phyloP scores from a whole-genome alignment of 306 rosid species.

The Vachellia pachyceras region DNA sequence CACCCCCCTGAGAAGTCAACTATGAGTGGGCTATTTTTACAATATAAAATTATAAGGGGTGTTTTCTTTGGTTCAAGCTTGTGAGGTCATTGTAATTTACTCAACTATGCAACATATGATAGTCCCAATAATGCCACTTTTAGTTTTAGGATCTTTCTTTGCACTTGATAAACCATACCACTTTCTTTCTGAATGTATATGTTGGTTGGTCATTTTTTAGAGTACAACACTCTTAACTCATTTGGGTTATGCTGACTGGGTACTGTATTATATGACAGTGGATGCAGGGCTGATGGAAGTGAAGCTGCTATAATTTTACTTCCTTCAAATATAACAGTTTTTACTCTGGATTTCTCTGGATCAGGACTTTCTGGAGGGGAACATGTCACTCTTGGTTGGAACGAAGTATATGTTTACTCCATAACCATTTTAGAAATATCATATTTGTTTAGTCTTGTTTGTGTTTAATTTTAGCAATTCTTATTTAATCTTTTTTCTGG shows the following conservation, averaged over 20 bases:
- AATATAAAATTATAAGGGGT: not conserved
- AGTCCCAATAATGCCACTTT: not conserved
- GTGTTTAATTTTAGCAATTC: slow-evolving; percentile 25
- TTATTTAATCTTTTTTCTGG: not conserved
- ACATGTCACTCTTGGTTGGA: slow-evolving; percentile 95
- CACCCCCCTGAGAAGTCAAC: not conserved
- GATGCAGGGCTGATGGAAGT: slow-evolving; percentile 97
- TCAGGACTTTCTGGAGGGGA: slow-evolving; percentile 99
- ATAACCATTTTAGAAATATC: slow-evolving; percentile 28
- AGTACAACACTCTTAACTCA: slow-evolving; percentile 20
- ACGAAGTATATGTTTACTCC: slow-evolving; percentile 70
- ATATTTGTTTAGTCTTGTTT: not conserved
- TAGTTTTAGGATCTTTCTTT: slow-evolving; percentile 7
- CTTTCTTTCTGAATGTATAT: not conserved
- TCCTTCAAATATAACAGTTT: slow-evolving; percentile 95
- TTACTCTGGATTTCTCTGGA: slow-evolving; percentile 95
- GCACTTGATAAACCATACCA: not conserved
- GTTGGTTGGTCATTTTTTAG: slow-evolving; percentile 24
- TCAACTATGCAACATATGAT: not conserved
- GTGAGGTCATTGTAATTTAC: too few relatives aligned
- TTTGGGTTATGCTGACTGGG: slow-evolving; percentile 45
- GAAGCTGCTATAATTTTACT: slow-evolving; percentile 98
- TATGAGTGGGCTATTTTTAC: not conserved
- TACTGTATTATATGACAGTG: slow-evolving; percentile 65
- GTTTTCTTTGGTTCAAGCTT: not conserved